Base-by-base conservation (phyloP, 2,329 filamentous ascomycete species). In the Curvularia eragrostidis region DNA sequence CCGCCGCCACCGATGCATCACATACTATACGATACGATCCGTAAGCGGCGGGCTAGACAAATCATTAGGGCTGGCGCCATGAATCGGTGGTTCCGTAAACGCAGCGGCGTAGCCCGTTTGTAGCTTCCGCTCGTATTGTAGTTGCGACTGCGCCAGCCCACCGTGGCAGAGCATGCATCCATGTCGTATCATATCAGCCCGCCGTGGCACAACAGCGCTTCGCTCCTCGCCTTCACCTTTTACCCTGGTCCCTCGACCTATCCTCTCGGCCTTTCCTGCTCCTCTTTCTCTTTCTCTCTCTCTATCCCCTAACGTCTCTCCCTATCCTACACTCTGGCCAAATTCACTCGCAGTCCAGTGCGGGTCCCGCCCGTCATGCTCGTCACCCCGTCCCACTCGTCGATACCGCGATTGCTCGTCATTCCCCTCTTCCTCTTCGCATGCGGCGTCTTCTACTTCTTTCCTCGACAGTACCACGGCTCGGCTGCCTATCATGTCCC, bases 381-480 rank as follows among this genome's bases (percentile, higher is more conserved):
- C 32, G 52, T 65, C 46, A 55, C 54, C 19, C 52, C 52, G n/a
- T 48, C 59, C 13, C 54, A 54, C 23, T 56, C 58, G 19, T 54
- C 63, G 7, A 26, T 64, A 52, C 57, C 60, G 6, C 62, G 64
- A 23, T 19, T 66, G 21, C 46, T 64, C 9, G 43, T 54, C 24
- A 23, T 66, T 6, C 55, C 62, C 1, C 44, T 64, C 21, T 56
- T 66, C 30, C 46, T 66, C 15, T 21, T 64, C 19, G 46, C 44
- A 24, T 64, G 59, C 41, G 47, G 55, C 19, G 12, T 55, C 12
- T 66, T 56, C 12, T 64, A 54, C 56, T 60, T 64, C 28, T 43
- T 66, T 6, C 59, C 61, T 19, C 51, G 42, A 1, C 49, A 53
- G 21, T 54, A 58, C 21, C 55, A 57, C 19, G 44, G 24, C 43